Evolutionary conservation across 2,329 filamentous ascomycete genomes (phyloP), one percentile per base, ranked within the genome.

Genomic region (Pyrenochaeta sp.): DNA sequence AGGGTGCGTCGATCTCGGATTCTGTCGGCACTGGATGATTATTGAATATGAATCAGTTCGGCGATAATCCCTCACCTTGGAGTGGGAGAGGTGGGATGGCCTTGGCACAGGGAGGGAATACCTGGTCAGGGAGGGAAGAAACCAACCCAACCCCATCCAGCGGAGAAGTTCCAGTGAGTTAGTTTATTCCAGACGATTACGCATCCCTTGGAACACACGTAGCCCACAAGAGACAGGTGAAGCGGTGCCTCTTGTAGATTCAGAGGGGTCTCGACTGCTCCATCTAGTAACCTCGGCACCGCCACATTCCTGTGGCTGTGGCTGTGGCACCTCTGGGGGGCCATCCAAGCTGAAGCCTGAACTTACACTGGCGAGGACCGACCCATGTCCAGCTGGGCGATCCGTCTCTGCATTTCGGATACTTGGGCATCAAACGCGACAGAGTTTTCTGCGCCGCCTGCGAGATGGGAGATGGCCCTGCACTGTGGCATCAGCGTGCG

Each of bases 391-490:
- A 52, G 49, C 49, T 52, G 50, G 46, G 40, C n/a, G 20, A 17
- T 17, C 30, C 17, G 49, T 42, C 33, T 4, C 33, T 7, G n/a
- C 12, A 36, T 4, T 36, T 15, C 27, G 41, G 45, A 27, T 27
- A 44, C 54, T 69, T 68, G 67, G 66, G 67, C 64, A 64, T 45
- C 64, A 64, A 67, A n/a, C n/a, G 51, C 49, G 31, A 39, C 48
- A 46, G 18, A 49, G 41, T 62, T 53, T 54, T 48, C 30, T n/a
- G n/a, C n/a, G 52, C 49, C 64, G 65, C 61, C 55, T 39, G 20
- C 49, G n/a, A 27, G 23, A 18, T 53, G 56, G 51, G 56, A 58
- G 66, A 66, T 64, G 48, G 45, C 36, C n/a, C 39, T 61, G 65
- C 54, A 51, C 27, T 17, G 49, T 60, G 56, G 58, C 69, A 65